Conservation (phyloP, 106 monocot genomes). For the Platanthera zijinensis region DNA sequence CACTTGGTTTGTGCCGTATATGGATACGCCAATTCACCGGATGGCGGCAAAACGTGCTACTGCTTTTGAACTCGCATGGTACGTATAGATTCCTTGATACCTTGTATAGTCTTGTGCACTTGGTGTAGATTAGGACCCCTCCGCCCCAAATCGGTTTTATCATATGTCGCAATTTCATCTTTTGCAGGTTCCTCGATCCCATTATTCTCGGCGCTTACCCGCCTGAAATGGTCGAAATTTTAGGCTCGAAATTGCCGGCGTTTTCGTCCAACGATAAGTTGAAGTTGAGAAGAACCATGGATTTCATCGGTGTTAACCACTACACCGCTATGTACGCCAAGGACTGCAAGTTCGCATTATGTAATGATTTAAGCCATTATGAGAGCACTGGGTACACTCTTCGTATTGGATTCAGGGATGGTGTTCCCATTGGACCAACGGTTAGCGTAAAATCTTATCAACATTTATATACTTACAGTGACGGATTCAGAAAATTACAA, state of each 20-base stretch:
- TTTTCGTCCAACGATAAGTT: constrained; percentile 22
- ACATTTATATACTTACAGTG: no score
- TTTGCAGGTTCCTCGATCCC: constrained; percentile 27
- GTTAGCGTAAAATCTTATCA: constrained; percentile 10
- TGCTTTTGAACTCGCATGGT: constrained; percentile 34
- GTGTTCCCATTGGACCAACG: constrained; percentile 35
- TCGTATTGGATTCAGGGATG: constrained; percentile 23
- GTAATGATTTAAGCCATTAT: neutral
- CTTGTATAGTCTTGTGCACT: no score
- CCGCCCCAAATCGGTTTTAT: no score
- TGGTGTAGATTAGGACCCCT: no score
- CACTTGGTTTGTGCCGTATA: constrained; percentile 26
- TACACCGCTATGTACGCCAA: constrained; percentile 39
- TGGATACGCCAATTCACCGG: constrained; percentile 17
- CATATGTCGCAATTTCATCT: neutral
- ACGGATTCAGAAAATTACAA: no score
- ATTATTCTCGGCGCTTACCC: constrained; percentile 42
- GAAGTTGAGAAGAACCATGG: constrained; percentile 21
- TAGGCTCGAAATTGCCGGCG: constrained; percentile 27
- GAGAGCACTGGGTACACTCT: constrained; percentile 10
- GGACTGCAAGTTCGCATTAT: constrained; percentile 38
- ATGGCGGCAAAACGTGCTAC: constrained; percentile 22
- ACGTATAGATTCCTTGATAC: neutral
- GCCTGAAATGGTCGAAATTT: constrained; percentile 27
- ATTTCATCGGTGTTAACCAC: constrained; percentile 53